Evolutionary conservation across 169 alveolate genomes (phyloP).

Genomic region (Theileria orientalis): DNA sequence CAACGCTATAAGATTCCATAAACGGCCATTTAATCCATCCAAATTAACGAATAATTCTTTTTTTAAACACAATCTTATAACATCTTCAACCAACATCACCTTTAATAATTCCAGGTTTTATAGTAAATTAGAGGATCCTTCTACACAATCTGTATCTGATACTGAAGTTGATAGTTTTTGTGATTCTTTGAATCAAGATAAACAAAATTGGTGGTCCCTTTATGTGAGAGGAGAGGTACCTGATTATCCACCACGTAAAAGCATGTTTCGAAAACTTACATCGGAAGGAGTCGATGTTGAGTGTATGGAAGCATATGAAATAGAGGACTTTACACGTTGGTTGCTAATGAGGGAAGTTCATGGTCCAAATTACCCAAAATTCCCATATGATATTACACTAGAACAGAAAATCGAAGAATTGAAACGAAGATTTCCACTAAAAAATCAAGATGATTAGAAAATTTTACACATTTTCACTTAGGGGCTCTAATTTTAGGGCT

Average conservation of each 20-base stretch:
- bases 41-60: background rate
- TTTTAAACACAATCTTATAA: background rate
- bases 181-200: slow-evolving; percentile 42
- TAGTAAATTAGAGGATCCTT: background rate
- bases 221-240: slow-evolving; percentile 81
- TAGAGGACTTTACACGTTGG: slow-evolving; percentile 81
- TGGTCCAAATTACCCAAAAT: slow-evolving; percentile 74
- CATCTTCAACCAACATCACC: background rate
- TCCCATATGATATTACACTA: slow-evolving; percentile 79
- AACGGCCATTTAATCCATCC: background rate
- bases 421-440: slow-evolving; percentile 68
- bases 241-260: slow-evolving; percentile 77
- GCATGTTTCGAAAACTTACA: slow-evolving; percentile 71
- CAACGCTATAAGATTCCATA: too few species aligned
- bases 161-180: slow-evolving; percentile 21
- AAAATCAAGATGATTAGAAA: slow-evolving; percentile 32
- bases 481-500: background rate
- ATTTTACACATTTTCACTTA: background rate
- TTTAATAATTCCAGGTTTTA: background rate
- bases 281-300: slow-evolving; percentile 74
- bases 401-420: slow-evolving; percentile 77
- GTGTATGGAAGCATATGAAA: slow-evolving; percentile 76
- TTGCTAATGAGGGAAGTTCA: slow-evolving; percentile 71
- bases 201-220: slow-evolving; percentile 75
- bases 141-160: background rate